These are phyloP conservation scores for Logfia minima DNA, from an alignment of 129 eudicot genomes.

Conservation along the genomic window DNA sequence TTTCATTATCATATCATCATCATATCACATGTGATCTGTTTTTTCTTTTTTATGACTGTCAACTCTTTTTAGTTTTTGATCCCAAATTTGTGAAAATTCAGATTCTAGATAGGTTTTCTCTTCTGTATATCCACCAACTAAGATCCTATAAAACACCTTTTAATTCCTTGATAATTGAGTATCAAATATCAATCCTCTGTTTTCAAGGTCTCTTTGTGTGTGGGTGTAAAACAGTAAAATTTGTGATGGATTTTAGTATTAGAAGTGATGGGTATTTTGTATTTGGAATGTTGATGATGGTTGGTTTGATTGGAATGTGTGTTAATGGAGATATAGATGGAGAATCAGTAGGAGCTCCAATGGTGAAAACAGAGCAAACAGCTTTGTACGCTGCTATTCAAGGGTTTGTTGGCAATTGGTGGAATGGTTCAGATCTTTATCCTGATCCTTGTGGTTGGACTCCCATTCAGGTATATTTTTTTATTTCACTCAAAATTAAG, in stretches of 20 bases:
- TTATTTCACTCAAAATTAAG: neutral
- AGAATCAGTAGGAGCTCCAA: constrained; percentile 50
- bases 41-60: neutral
- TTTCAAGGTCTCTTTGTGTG: constrained; percentile 7
- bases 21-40: constrained; percentile 31
- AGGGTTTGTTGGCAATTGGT: constrained; percentile 82
- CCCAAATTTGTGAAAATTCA: constrained; percentile 29
- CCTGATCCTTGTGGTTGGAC: constrained; percentile 99
- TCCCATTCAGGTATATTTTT: constrained; percentile 62
- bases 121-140: neutral
- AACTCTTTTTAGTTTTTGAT: neutral
- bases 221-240: constrained; percentile 24
- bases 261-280: constrained; percentile 18
- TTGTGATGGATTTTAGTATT: constrained; percentile 30
- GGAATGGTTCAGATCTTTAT: constrained; percentile 96
- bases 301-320: constrained; percentile 29
- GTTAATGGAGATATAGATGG: constrained; percentile 37
- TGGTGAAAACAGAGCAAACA: constrained; percentile 72
- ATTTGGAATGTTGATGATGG: constrained; percentile 21
- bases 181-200: neutral
- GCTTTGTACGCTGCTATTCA: constrained; percentile 69
- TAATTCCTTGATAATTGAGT: neutral
- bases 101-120: constrained; percentile 8
- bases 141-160: neutral
- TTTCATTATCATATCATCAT: constrained; percentile 24